Base-by-base conservation (phyloP, 2,329 filamentous ascomycete genomes). In the Microcera coccophila region DNA sequence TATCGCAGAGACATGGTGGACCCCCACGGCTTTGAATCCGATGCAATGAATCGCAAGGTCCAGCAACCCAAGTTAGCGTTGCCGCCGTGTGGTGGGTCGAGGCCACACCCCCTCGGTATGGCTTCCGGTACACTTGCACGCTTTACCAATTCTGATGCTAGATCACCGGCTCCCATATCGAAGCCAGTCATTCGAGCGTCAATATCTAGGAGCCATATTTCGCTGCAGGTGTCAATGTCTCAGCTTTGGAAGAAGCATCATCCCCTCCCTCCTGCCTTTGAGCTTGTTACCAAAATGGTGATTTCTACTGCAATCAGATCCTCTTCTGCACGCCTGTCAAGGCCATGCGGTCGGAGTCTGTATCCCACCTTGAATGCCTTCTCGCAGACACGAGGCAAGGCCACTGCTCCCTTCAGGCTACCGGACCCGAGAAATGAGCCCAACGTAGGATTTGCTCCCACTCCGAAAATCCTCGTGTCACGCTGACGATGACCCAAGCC, bases 381-480 rank as follows among this genome's bases (percentile, higher is more conserved):
- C 10, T 18, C 52, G 4, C 59, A 60, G 44, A 50, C 21, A 35
- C 50, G 61, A 26, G 45, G 45, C 28, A 58, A 59, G 19, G 48
- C 56, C 0, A 63, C 57, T 7, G 42, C 53, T 2, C 62, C 62
- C 4, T 65, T 65, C 47, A 54, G 55, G 15, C 40, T 65, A 5
- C 62, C 62, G 3, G 58, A 51, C 20, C 49, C 58, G 31, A 52
- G 60, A 22, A 64, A 65, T 36, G 62, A 65, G 50, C 59, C 59
- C 28, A 65, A 63, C 40, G 62, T 63, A 19, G 45, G 59, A 42
- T 4, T 3, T 14, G 9, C 29, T 19, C 5, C 4, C 11, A 21
- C 3, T 8, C 4, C 31, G 5, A 26, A 12, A 14, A 26, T 17
- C 9, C 20, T 28, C 3, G 4, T 18, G 12, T 17, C 3, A 20